Percentiles rank a stretch among this genome's conserved stretches.
phyloP scores from a whole-genome alignment of 2,329 filamentous ascomycete genomes.

The Lachnellula occidentalis region DNA sequence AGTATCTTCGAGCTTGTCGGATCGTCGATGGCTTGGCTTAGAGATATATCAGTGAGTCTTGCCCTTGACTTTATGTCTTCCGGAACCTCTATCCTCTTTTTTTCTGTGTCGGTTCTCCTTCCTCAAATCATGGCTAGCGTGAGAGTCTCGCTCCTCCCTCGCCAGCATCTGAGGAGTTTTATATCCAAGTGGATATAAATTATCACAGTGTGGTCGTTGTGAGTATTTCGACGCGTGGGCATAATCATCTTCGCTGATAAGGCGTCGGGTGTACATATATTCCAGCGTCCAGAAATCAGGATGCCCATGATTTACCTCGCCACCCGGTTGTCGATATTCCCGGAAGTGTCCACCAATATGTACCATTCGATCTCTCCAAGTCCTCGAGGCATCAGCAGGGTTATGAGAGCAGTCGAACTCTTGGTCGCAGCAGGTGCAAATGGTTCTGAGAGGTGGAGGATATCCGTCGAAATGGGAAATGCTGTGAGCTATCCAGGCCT shows the following conservation, averaged over 20 bases:
- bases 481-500: slow-evolving; percentile 44
- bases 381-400: slow-evolving; percentile 6
- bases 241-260: slow-evolving; percentile 29
- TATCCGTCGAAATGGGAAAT: slow-evolving; percentile 32
- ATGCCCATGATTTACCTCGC: slow-evolving; percentile 22
- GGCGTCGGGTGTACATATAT: slow-evolving; percentile 29
- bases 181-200: slow-evolving; percentile 8
- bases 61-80: background rate
- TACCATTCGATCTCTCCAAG: slow-evolving; percentile 37
- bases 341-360: slow-evolving; percentile 43
- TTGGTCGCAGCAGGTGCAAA: slow-evolving; percentile 48
- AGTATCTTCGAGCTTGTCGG: background rate
- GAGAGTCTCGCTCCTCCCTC: slow-evolving; percentile 1
- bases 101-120: slow-evolving; percentile 11
- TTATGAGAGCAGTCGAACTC: slow-evolving; percentile 10
- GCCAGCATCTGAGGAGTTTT: slow-evolving; percentile 10
- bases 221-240: slow-evolving; percentile 5
- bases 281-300: slow-evolving; percentile 39
- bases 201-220: slow-evolving; percentile 13
- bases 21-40: background rate
- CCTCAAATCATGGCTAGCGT: slow-evolving; percentile 5
- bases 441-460: slow-evolving; percentile 30
- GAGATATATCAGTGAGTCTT: background rate
- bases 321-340: slow-evolving; percentile 13
- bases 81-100: background rate